Evolutionary conservation across 106 monocot species (phyloP).

Genomic region (Allium fistulosum): DNA sequence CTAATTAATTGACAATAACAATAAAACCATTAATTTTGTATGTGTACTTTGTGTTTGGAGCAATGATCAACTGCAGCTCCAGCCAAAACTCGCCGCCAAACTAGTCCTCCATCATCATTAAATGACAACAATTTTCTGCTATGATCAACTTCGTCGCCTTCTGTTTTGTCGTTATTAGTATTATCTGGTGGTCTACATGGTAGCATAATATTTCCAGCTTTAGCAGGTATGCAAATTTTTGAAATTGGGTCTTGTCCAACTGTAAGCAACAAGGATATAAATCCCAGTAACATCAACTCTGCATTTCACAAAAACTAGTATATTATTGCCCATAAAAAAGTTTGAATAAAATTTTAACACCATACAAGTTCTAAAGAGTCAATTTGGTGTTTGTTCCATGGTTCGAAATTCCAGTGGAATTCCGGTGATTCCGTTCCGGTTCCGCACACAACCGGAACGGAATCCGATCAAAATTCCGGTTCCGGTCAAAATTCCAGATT

Average conservation of each 20-base stretch:
- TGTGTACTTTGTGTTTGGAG: slow-evolving; percentile 4
- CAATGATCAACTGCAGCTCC: slow-evolving; percentile 12
- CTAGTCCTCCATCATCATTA: neutral
- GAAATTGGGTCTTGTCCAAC: slow-evolving; percentile 19
- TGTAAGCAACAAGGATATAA: slow-evolving; percentile 36
- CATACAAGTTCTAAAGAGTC: neutral
- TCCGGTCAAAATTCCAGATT: too few species aligned
- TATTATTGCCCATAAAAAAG: too few species aligned
- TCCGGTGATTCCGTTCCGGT: too few species aligned
- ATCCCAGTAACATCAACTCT: slow-evolving; percentile 31
- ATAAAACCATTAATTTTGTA: too few species aligned
- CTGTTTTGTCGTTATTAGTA: too few species aligned
- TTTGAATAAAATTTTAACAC: neutral
- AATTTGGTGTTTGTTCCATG: neutral
- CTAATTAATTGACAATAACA: neutral
- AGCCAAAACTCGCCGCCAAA: slow-evolving; percentile 18
- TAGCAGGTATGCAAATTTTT: slow-evolving; percentile 31
- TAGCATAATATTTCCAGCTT: slow-evolving; percentile 26
- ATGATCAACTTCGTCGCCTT: neutral
- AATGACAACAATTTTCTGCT: slow-evolving; percentile 2
- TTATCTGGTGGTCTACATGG: slow-evolving; percentile 9
- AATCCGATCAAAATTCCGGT: too few species aligned
- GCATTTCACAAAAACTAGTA: slow-evolving; percentile 6
- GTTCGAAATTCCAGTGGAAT: too few species aligned
- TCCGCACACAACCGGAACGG: too few species aligned